Evolutionary conservation across 2,329 filamentous ascomycete genomes (phyloP).

Genomic region (Cladosporium colombiae): DNA sequence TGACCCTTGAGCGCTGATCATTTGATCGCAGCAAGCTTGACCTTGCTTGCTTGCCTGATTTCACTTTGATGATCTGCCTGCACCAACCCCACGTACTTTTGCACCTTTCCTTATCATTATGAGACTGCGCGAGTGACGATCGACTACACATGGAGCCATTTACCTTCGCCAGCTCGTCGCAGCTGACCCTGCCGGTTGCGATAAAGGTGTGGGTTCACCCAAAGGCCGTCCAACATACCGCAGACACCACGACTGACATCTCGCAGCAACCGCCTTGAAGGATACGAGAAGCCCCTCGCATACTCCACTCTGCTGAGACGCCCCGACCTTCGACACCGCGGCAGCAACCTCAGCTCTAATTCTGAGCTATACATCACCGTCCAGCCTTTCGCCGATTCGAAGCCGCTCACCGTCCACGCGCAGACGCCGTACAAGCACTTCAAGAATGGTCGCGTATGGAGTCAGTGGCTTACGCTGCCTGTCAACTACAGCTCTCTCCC

Average conservation of each 20-base stretch:
- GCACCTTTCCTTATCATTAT: not conserved
- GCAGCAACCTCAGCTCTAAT: constrained; percentile 76
- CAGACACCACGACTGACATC: constrained; percentile 21
- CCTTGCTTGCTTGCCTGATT: not conserved
- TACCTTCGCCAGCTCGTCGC: constrained; percentile 88
- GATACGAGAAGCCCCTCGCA: constrained; percentile 71
- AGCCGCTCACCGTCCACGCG: constrained; percentile 85
- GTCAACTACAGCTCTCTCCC: constrained; percentile 82
- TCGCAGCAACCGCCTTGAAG: constrained; percentile 67
- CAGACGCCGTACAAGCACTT: constrained; percentile 94
- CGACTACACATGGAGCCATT: constrained; percentile 77
- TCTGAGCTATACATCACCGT: constrained; percentile 92
- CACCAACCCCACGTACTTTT: not conserved
- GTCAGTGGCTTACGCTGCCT: constrained; percentile 91
- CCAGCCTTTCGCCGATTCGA: constrained; percentile 94
- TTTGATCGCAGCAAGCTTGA: constrained; percentile 3
- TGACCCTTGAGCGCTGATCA: not conserved
- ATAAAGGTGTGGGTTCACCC: constrained; percentile 60
- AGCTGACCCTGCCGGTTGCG: constrained; percentile 70
- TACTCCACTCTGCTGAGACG: constrained; percentile 77
- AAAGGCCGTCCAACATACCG: not conserved
- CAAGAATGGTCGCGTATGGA: constrained; percentile 75
- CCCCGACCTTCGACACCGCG: constrained; percentile 80
- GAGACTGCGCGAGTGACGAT: not conserved
- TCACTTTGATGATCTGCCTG: not conserved